Evolutionary conservation across 768 basidiomycete genomes (phyloP), one percentile per base, ranked within the genome.

Genomic region (Leucocoprinus leucothites): DNA sequence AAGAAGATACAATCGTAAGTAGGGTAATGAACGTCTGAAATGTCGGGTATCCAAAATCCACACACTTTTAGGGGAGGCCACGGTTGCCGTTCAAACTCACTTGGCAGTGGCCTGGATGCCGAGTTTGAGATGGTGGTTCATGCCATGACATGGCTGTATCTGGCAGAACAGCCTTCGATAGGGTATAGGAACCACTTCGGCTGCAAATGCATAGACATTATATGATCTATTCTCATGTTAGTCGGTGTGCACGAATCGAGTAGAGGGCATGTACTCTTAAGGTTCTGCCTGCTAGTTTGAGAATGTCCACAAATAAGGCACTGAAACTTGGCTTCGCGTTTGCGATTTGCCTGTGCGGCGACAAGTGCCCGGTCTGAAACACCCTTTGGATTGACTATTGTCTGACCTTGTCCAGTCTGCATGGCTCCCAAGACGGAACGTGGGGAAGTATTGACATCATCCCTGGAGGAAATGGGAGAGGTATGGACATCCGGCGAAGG

Each of bases 241-340:
- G 48, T 13, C 31, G 2, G 11, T 9, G 28, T 9, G 18, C 13
- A 19, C 41, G 3, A 40, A 18, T 25, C 11, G 3, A 9, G 9
- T 41, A 2, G 18, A 35, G n/a, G 18, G 22, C 25, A 40, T 47
- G 41, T 28, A 56, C 54, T 56, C 9, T 56, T 40, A 1, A 56
- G 47, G 28, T 56, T 56, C 38, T 56, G 54, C 47, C 49, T 56
- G 41, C 54, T 56, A 5, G 54, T 56, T 35, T 56, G 54, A 14
- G 47, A 56, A 22, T 56, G 34, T 9, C 42, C 26, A n/a, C 54
- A 56, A 16, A 56, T 40, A 2, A 19, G 2, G 21, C 54, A 56
- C 1, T 28, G 46, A 22, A 56, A 56, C 22, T 42, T 56, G 38
- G 47, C 47, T 25, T 49, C 54, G 16, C 54, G 25, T 26, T 43